Conservation (phyloP, 345 rosid species). For the Salix purpurea region DNA sequence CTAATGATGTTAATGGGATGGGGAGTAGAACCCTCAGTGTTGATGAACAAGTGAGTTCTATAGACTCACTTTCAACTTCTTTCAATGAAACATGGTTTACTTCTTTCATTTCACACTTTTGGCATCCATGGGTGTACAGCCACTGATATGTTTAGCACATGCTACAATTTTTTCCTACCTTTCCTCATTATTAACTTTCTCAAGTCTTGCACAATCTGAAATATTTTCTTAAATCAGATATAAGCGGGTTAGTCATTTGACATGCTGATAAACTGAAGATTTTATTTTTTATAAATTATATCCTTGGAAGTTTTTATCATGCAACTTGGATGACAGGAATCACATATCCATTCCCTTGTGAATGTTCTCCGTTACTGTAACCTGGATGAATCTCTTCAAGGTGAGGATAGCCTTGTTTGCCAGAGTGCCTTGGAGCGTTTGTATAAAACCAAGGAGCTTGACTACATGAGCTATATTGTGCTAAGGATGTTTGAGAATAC, state of each 20-base stretch:
- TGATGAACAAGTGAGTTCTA: background rate
- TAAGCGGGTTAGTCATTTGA: background rate
- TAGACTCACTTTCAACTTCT: background rate
- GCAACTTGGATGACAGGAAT: conserved; percentile 58
- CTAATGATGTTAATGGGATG: background rate
- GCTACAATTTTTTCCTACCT: background rate
- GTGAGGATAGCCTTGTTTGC: conserved; percentile 85
- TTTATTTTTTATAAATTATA: background rate
- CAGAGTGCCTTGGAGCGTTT: conserved; percentile 70
- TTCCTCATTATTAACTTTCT: background rate
- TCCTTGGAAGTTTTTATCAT: background rate
- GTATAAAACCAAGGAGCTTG: conserved; percentile 86
- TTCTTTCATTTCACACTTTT: background rate
- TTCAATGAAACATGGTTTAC: background rate
- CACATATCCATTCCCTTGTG: conserved; percentile 95
- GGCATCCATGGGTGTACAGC: background rate
- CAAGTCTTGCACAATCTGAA: background rate
- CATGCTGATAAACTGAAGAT: background rate
- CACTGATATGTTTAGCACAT: background rate
- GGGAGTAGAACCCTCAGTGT: background rate
- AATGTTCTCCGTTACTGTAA: conserved; percentile 94
- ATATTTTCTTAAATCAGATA: background rate
- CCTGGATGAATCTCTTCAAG: conserved; percentile 94
- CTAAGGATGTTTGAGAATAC: conserved; percentile 90
- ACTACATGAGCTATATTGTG: conserved; percentile 97